These are phyloP conservation scores for Neurospora crassa DNA, from an alignment of 2,329 filamentous ascomycete genomes.

Conservation along the genomic window DNA sequence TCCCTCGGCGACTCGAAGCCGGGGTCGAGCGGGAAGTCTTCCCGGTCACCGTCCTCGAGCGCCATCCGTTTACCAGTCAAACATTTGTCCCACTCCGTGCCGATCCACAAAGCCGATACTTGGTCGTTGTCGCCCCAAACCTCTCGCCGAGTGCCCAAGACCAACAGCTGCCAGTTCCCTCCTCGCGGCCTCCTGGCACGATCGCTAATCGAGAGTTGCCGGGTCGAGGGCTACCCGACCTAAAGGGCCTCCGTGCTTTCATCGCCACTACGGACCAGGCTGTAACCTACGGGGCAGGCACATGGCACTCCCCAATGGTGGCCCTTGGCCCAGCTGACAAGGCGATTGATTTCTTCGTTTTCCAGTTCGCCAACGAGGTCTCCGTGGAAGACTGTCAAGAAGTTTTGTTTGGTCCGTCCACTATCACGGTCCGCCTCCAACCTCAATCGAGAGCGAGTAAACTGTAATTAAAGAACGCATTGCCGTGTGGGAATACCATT, in stretches of 20 bases:
- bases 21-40: slow-evolving; percentile 35
- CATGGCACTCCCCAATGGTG: slow-evolving; percentile 96
- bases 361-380: slow-evolving; percentile 81
- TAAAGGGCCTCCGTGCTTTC: slow-evolving; percentile 64
- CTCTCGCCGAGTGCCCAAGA: slow-evolving; percentile 36
- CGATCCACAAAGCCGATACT: slow-evolving; percentile 42
- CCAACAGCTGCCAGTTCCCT: slow-evolving; percentile 31
- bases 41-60: slow-evolving; percentile 65
- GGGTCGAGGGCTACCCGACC: slow-evolving; percentile 60
- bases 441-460: background rate
- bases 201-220: slow-evolving; percentile 36
- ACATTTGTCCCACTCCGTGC: slow-evolving; percentile 72
- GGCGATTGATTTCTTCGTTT: slow-evolving; percentile 76
- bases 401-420: slow-evolving; percentile 32
- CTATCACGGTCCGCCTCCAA: slow-evolving; percentile 8
- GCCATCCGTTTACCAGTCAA: slow-evolving; percentile 90
- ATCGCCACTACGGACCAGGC: slow-evolving; percentile 69
- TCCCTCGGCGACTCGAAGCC: slow-evolving; percentile 21
- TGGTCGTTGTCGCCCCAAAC: slow-evolving; percentile 84
- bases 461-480: background rate
- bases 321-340: slow-evolving; percentile 53
- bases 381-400: slow-evolving; percentile 82
- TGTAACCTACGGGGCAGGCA: slow-evolving; percentile 84
- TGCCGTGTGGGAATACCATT: background rate
- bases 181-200: slow-evolving; percentile 16